A percentile compares a stretch with the other conserved stretches of the same genome.
These are phyloP conservation scores for Talaromyces pinophilus DNA, from an alignment of 2,329 filamentous ascomycete species.

Conservation along the genomic window DNA sequence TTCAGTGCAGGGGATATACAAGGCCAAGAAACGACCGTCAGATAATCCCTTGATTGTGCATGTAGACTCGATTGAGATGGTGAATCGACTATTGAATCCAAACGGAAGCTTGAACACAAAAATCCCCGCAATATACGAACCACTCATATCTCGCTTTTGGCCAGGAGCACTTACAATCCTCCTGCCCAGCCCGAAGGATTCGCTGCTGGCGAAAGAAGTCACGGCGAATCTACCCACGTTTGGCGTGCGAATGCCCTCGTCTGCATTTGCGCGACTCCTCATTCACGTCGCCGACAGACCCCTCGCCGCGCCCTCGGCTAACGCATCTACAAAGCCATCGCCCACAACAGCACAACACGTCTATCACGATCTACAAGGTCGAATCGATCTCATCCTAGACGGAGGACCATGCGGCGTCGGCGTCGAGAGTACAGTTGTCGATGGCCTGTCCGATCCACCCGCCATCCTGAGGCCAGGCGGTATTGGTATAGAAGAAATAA, in stretches of 20 bases:
- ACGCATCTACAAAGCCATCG: constrained; percentile 89
- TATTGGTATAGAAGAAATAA: constrained; percentile 76
- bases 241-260: constrained; percentile 85
- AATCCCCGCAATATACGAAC: constrained; percentile 73
- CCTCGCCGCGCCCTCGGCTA: constrained; percentile 88
- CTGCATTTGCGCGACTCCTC: constrained; percentile 81
- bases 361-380: constrained; percentile 75
- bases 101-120: constrained; percentile 28
- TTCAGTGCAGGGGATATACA: constrained; percentile 88
- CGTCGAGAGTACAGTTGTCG: constrained; percentile 95
- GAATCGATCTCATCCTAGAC: constrained; percentile 84
- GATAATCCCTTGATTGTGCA: constrained; percentile 97
- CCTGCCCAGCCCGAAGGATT: constrained; percentile 70
- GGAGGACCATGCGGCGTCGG: constrained; percentile 84
- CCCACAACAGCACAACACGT: constrained; percentile 91
- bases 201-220: constrained; percentile 81
- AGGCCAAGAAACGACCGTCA: constrained; percentile 82
- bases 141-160: constrained; percentile 84
- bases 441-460: constrained; percentile 79
- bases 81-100: constrained; percentile 62
- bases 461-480: constrained; percentile 84
- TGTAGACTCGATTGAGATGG: constrained; percentile 76
- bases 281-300: constrained; percentile 76
- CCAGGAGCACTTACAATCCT: constrained; percentile 91
- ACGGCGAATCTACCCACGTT: constrained; percentile 84